Conservation (phyloP, 768 basidiomycete species). For the Gyrodon lividus region DNA sequence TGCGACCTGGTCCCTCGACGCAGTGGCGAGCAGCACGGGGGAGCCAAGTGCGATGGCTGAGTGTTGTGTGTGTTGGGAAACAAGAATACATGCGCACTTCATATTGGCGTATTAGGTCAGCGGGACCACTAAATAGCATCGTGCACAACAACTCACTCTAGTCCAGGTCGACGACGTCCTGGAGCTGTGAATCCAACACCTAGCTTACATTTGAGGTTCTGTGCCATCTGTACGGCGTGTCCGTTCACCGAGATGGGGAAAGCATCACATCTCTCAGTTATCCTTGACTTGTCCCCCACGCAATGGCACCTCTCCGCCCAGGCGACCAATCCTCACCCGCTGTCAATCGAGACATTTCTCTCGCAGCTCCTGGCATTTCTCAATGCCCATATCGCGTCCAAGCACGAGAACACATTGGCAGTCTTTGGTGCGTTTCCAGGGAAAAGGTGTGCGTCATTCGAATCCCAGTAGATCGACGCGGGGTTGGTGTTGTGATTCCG, state of each 20-base stretch:
- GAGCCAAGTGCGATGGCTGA: too few species aligned
- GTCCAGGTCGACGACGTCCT: too few species aligned
- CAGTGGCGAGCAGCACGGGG: too few species aligned
- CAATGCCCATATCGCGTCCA: conserved; percentile 88
- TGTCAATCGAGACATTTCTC: conserved; percentile 72
- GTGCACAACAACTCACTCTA: too few species aligned
- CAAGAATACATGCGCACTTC: too few species aligned
- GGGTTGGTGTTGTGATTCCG: not conserved
- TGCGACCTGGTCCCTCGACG: too few species aligned
- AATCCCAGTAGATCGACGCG: not conserved
- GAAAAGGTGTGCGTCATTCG: conserved; percentile 63
- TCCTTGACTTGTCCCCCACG: conserved; percentile 81
- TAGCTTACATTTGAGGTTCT: too few species aligned
- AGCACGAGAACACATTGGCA: conserved; percentile 89
- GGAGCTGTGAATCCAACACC: too few species aligned
- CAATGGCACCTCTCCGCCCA: conserved; percentile 80
- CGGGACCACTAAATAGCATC: too few species aligned
- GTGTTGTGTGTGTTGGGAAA: too few species aligned
- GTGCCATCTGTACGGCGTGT: too few species aligned
- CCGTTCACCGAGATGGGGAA: conserved; percentile 37
- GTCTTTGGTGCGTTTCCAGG: conserved; percentile 88
- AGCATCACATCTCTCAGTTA: conserved; percentile 71
- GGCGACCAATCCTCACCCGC: conserved; percentile 45
- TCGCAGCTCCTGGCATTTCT: conserved; percentile 86
- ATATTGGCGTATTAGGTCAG: too few species aligned